phyloP scores from a whole-genome alignment of 108 stramenopile species.

The Mediolabrus comicus region DNA sequence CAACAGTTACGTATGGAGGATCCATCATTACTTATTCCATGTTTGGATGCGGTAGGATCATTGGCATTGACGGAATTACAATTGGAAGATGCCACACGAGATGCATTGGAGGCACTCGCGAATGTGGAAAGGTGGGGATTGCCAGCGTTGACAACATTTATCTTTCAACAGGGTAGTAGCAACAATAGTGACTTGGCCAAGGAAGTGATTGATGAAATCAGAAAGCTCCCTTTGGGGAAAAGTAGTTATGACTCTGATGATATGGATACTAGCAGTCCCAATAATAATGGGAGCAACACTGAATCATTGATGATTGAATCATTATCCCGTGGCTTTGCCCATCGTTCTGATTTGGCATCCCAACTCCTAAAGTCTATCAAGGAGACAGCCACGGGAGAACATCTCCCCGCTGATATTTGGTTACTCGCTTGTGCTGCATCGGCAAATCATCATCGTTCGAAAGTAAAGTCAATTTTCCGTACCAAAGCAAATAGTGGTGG shows the following conservation, averaged over 20 bases:
- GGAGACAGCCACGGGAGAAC: conserved; percentile 19
- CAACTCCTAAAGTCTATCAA: conserved; percentile 38
- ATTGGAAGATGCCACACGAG: conserved; percentile 16
- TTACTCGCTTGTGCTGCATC: conserved; percentile 46
- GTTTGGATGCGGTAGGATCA: conserved; percentile 48
- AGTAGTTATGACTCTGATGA: conserved; percentile 4
- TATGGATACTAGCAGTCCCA: neutral
- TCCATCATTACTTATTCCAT: conserved; percentile 43
- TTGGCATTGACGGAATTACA: conserved; percentile 26
- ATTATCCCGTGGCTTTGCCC: conserved; percentile 34
- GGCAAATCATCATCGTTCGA: conserved; percentile 46
- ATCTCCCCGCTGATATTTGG: conserved; percentile 46
- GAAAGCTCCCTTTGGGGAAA: conserved; percentile 35
- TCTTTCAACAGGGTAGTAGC: conserved; percentile 19
- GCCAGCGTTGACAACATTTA: conserved; percentile 43
- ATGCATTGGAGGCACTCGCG: conserved; percentile 40
- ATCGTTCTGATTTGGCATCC: conserved; percentile 33
- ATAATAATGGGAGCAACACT: neutral
- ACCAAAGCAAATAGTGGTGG: conserved; percentile 33
- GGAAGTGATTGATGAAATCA: conserved; percentile 39
- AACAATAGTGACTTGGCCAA: conserved; percentile 6
- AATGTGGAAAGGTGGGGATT: conserved; percentile 42
- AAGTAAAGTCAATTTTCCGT: conserved; percentile 38
- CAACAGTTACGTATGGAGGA: conserved; percentile 34
- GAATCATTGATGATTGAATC: conserved; percentile 38